These are phyloP conservation scores for Musa troglodytarum DNA, from an alignment of 176 grass and related monocot species.

Conservation along the genomic window DNA sequence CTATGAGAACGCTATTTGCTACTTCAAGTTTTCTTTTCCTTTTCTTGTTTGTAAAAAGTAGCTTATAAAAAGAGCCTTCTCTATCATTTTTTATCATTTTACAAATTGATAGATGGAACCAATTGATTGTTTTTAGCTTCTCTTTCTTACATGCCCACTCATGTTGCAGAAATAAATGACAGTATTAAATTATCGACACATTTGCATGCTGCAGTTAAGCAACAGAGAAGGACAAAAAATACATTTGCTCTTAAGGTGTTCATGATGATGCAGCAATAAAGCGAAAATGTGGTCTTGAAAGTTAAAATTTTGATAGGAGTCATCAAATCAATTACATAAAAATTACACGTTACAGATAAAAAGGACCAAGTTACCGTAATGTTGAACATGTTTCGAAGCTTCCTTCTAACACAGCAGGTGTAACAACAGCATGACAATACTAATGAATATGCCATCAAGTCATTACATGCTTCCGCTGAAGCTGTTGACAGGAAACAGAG, in stretches of 20 bases:
- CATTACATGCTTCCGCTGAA: constrained; percentile 80
- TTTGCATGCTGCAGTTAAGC: too few species aligned
- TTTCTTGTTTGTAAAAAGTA: too few species aligned
- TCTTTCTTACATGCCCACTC: too few species aligned
- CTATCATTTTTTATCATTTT: not conserved
- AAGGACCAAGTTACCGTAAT: constrained; percentile 40
- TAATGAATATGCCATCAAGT: constrained; percentile 80
- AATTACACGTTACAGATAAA: not conserved
- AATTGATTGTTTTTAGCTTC: not conserved
- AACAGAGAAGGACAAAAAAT: too few species aligned
- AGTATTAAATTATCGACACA: too few species aligned
- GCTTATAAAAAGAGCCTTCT: not conserved
- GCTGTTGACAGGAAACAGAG: constrained; percentile 31
- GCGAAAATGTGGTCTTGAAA: too few species aligned
- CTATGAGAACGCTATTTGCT: too few species aligned
- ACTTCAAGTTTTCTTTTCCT: too few species aligned
- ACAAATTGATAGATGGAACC: not conserved
- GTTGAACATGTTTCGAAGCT: constrained; percentile 65
- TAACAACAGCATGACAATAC: constrained; percentile 97
- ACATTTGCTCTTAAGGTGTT: too few species aligned
- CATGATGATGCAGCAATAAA: too few species aligned
- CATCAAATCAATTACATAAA: not conserved
- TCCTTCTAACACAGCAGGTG: constrained; percentile 88
- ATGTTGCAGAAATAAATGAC: too few species aligned
- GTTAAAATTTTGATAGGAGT: not conserved